A percentile compares a stretch with the other conserved stretches of the same genome.
Conservation (phyloP, 169 alveolate genomes). For the Cryptosporidium ubiquitum region DNA sequence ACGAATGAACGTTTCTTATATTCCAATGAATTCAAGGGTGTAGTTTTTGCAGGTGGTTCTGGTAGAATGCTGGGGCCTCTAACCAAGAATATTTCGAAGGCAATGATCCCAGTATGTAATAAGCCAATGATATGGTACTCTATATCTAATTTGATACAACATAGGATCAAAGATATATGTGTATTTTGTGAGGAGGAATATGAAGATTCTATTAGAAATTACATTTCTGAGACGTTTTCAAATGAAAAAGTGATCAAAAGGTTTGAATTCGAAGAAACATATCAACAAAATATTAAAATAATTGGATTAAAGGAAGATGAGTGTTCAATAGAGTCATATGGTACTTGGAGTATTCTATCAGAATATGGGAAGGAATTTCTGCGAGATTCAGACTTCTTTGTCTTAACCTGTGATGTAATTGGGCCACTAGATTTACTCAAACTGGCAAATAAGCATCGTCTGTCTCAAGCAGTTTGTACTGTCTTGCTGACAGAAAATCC, state of each 20-base stretch:
- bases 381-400: slow-evolving; percentile 51
- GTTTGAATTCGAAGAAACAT: slow-evolving; percentile 25
- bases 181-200: slow-evolving; percentile 35
- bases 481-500: slow-evolving; percentile 6
- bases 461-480: slow-evolving; percentile 55
- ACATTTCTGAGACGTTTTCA: slow-evolving; percentile 26
- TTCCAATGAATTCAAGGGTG: slow-evolving; percentile 73
- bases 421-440: slow-evolving; percentile 47
- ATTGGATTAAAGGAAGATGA: slow-evolving; percentile 47
- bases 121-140: slow-evolving; percentile 77
- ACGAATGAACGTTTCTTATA: slow-evolving; percentile 36
- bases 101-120: slow-evolving; percentile 75
- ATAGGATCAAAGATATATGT: slow-evolving; percentile 47
- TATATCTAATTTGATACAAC: slow-evolving; percentile 19
- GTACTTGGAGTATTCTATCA: slow-evolving; percentile 40
- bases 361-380: slow-evolving; percentile 29
- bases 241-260: neutral
- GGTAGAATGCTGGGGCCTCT: slow-evolving; percentile 76
- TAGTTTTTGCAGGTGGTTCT: slow-evolving; percentile 78
- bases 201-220: neutral
- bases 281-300: slow-evolving; percentile 20
- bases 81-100: slow-evolving; percentile 53
- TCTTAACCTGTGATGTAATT: slow-evolving; percentile 60
- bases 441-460: slow-evolving; percentile 50
- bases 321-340: neutral